phyloP scores from a whole-genome alignment of 2,329 filamentous ascomycete genomes.

The Diaporthe longicolla region DNA sequence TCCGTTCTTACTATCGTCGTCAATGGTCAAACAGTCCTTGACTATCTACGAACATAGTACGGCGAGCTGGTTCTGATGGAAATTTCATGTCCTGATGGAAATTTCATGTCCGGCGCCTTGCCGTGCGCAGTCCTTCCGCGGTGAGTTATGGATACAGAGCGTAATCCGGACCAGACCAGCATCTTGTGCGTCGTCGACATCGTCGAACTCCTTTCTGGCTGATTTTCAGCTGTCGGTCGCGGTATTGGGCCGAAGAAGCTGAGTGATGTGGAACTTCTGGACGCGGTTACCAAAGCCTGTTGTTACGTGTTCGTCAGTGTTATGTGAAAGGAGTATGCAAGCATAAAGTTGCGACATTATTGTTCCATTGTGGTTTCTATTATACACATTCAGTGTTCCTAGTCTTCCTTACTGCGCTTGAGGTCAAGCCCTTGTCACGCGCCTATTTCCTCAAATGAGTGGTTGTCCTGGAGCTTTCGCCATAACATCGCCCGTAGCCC shows the following conservation, averaged over 20 bases:
- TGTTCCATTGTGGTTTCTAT: neutral
- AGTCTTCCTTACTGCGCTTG: too few species aligned
- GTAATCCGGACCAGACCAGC: slow-evolving; percentile 70
- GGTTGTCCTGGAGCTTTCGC: neutral
- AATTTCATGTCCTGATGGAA: slow-evolving; percentile 71
- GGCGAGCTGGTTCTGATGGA: slow-evolving; percentile 63
- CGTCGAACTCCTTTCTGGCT: slow-evolving; percentile 74
- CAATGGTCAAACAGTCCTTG: slow-evolving; percentile 71
- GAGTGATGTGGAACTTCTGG: slow-evolving; percentile 75
- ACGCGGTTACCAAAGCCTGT: slow-evolving; percentile 73
- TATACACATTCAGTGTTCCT: slow-evolving; percentile 67
- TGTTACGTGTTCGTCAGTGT: neutral
- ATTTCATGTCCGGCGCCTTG: slow-evolving; percentile 77
- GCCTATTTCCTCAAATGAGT: rapidly evolving
- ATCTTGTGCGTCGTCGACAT: slow-evolving; percentile 71
- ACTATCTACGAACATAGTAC: slow-evolving; percentile 70
- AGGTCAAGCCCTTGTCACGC: neutral
- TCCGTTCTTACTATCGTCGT: slow-evolving; percentile 55
- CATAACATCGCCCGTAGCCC: neutral
- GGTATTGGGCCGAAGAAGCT: slow-evolving; percentile 67
- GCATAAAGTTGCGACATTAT: too few species aligned
- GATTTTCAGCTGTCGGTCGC: slow-evolving; percentile 65
- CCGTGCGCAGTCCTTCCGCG: slow-evolving; percentile 71
- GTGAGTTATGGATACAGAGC: slow-evolving; percentile 74
- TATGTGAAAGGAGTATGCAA: too few species aligned